A percentile compares a stretch with the other conserved stretches of the same genome.
These are phyloP conservation scores for Tillandsia leiboldiana DNA, from an alignment of 176 grass and related monocot species.

Conservation along the genomic window DNA sequence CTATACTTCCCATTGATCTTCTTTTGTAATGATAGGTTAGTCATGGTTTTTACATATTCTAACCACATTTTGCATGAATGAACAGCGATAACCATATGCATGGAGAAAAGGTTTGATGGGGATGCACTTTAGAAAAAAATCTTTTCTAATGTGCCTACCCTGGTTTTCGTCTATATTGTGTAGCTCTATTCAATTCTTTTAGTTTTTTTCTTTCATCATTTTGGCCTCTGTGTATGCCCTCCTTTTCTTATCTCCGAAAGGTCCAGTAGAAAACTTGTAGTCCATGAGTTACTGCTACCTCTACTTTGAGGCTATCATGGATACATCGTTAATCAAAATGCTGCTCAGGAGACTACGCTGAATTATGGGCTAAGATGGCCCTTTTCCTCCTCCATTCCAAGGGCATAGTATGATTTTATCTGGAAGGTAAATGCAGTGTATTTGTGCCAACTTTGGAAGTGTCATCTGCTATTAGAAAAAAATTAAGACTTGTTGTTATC, in stretches of 20 bases:
- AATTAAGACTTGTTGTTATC: neutral
- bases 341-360: conserved; percentile 18
- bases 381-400: conserved; percentile 3
- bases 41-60: conserved; percentile 12
- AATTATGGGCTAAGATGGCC: conserved; percentile 17
- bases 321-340: conserved; percentile 25
- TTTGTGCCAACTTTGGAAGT: conserved; percentile 15
- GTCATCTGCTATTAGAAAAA: neutral
- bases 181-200: neutral
- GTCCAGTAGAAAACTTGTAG: conserved; percentile 1
- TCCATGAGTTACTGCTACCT: conserved; percentile 9
- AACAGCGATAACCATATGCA: conserved; percentile 8
- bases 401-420: conserved; percentile 7
- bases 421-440: conserved; percentile 26
- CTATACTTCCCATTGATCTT: neutral
- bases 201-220: conserved; percentile 1
- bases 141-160: conserved; percentile 7
- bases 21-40: neutral
- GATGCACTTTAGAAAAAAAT: conserved; percentile 19
- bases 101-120: conserved; percentile 20
- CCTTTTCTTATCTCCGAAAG: neutral
- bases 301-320: conserved; percentile 21
- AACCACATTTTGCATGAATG: conserved; percentile 15
- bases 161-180: neutral
- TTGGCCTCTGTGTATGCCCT: neutral